phyloP scores from a whole-genome alignment of 768 basidiomycete genomes.

The Trametes maxima region DNA sequence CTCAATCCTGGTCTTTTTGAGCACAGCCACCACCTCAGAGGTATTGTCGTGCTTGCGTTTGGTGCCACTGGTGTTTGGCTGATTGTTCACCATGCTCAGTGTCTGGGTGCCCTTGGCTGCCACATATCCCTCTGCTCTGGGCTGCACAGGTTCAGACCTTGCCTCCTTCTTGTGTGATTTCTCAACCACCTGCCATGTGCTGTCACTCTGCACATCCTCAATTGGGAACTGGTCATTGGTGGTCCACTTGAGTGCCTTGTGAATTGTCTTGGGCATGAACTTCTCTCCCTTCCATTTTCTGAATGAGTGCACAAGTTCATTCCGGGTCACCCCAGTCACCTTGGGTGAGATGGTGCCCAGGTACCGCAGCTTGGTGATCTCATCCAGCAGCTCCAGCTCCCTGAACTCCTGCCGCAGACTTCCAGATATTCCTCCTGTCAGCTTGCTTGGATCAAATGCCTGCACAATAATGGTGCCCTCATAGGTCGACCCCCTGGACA shows the following conservation, averaged over 20 bases:
- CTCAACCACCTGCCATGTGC: not conserved
- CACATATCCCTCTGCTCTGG: not conserved
- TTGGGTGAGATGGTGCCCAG: conserved; percentile 18
- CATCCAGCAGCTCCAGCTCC: conserved; percentile 39
- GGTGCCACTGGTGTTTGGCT: too few relatives aligned
- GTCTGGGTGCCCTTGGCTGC: not conserved
- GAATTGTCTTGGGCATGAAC: too few relatives aligned
- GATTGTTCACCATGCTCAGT: not conserved
- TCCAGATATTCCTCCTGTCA: conserved; percentile 16
- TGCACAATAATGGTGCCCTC: conserved; percentile 26
- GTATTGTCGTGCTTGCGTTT: not conserved
- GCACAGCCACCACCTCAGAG: not conserved
- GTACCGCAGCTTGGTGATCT: conserved; percentile 35
- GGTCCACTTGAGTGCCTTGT: too few relatives aligned
- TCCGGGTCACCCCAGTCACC: not conserved
- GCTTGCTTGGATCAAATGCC: conserved; percentile 16
- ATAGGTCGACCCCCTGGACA: conserved; percentile 23
- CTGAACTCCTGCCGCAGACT: conserved; percentile 27
- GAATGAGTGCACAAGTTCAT: too few relatives aligned
- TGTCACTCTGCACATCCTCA: not conserved
- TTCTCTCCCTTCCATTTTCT: too few relatives aligned
- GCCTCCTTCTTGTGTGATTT: not conserved
- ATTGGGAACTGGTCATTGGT: not conserved
- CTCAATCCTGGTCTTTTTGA: not conserved
- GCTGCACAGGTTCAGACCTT: not conserved